A percentile compares a stretch with the other conserved stretches of the same genome.
These are phyloP conservation scores for Digitaria exilis DNA, from an alignment of 202 grass and related monocot species.

Conservation along the genomic window DNA sequence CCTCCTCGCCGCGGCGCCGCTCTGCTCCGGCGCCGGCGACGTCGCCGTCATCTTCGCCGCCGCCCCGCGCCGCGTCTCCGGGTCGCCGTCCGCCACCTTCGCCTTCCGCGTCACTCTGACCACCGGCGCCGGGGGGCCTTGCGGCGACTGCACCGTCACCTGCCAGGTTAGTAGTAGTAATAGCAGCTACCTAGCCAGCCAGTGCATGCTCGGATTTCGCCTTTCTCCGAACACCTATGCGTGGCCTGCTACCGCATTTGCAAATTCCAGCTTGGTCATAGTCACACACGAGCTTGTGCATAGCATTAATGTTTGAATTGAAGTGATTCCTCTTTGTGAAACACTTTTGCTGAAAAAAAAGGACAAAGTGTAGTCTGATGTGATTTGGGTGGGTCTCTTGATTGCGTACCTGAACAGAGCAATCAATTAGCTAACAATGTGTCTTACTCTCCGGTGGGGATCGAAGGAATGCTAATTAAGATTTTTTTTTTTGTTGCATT, in stretches of 20 bases:
- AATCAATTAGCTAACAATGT: background rate
- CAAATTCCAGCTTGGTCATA: background rate
- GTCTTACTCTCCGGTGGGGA: background rate
- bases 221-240: too few species aligned
- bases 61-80: conserved; percentile 47
- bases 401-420: background rate
- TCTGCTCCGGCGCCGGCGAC: conserved; percentile 5
- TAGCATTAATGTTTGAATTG: background rate
- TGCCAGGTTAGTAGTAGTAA: conserved; percentile 63
- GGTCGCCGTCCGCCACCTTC: conserved; percentile 51
- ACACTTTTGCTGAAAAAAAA: background rate
- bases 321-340: background rate
- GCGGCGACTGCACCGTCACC: conserved; percentile 47
- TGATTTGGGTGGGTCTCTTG: background rate
- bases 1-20: background rate
- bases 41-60: conserved; percentile 39
- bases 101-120: conserved; percentile 39
- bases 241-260: background rate
- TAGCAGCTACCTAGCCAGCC: too few species aligned
- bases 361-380: background rate
- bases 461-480: too few species aligned
- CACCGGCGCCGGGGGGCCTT: conserved; percentile 21
- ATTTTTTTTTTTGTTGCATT: background rate
- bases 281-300: background rate
- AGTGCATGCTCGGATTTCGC: too few species aligned